Base-by-base conservation (phyloP, 257 asterid species). In the Nemophila menziesii region DNA sequence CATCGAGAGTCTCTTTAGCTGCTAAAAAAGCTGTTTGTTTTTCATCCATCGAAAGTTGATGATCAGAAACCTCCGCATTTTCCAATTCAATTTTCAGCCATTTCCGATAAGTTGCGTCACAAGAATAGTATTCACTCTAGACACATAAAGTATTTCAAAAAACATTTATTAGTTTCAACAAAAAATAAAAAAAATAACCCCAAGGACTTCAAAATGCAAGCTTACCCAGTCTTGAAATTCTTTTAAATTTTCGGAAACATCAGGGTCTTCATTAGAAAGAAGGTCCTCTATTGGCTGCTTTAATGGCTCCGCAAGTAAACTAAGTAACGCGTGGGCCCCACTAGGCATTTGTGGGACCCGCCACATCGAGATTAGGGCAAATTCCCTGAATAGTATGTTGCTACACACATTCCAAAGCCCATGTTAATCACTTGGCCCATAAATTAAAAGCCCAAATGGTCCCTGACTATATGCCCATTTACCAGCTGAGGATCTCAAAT, bases 191-290 rank as follows among this genome's bases (percentile, higher is more conserved):
- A 53, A 13, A 16, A 44, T 44, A 48, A 51, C 52, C 44, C 38
- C 53, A 43, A 58, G 34, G 37, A 36, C 48, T 46, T 51, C 44
- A 52, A 60, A 53, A n/a, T n/a, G n/a, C n/a, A n/a, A 16, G 54
- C 66, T 37, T 89, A 89, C 98, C 98, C 98, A 89, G 64, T 89
- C 95, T 69, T 80, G 78, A 61, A 89, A 89, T 60, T 89, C 98
- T 60, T 78, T 78, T 75, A 78, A 58, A 74, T 74, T 81, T 61
- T 70, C 93, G 8, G 81, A 66, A 52, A 77, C 74, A 38, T 62
- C 79, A 57, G 4, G 61, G 62, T 86, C 86, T 56, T 68, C 82
- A 7, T 69, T 19, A 11, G 85, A 66, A 54, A 68, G 65, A 43
- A 71, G 72, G 73, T 57, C 60, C 61, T 78, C 92, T 46, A 77